These are phyloP conservation scores for Globisporangium parvum DNA, from an alignment of 352 stramenopile genomes.

Conservation along the genomic window DNA sequence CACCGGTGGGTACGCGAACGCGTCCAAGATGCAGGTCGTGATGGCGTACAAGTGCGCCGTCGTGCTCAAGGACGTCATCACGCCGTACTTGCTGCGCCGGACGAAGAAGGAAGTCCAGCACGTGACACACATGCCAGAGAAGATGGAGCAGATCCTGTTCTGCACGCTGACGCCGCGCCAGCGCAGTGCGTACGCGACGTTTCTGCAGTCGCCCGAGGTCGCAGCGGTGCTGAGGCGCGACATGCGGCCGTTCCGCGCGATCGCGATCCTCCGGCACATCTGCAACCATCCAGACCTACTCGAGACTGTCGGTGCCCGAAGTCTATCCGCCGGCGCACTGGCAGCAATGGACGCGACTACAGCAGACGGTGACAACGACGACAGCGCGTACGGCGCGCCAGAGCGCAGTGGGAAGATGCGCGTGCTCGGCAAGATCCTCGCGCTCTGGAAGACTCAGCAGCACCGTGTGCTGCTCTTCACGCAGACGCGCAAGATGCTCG, in stretches of 20 bases:
- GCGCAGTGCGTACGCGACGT: slow-evolving; percentile 87
- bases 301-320: slow-evolving; percentile 29
- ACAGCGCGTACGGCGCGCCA: slow-evolving; percentile 12
- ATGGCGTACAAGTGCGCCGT: slow-evolving; percentile 96
- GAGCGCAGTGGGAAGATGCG: slow-evolving; percentile 95
- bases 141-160: slow-evolving; percentile 98
- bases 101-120: slow-evolving; percentile 94
- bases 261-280: slow-evolving; percentile 96
- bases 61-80: slow-evolving; percentile 95
- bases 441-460: slow-evolving; percentile 91
- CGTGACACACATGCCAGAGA: slow-evolving; percentile 91
- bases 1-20: slow-evolving; percentile 90
- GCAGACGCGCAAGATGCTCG: slow-evolving; percentile 96
- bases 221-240: slow-evolving; percentile 81
- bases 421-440: slow-evolving; percentile 94
- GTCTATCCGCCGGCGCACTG: not conserved
- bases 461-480: slow-evolving; percentile 98
- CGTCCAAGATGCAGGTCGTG: slow-evolving; percentile 92
- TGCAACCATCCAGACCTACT: slow-evolving; percentile 98
- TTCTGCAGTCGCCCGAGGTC: slow-evolving; percentile 90
- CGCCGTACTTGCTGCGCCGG: slow-evolving; percentile 93
- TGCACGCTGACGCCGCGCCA: slow-evolving; percentile 91
- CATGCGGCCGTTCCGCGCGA: slow-evolving; percentile 86
- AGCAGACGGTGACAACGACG: slow-evolving; percentile 24
- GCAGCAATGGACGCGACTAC: not conserved